These are phyloP conservation scores for Candida loeiensis DNA, from an alignment of 805 yeast genomes.

Conservation along the genomic window DNA sequence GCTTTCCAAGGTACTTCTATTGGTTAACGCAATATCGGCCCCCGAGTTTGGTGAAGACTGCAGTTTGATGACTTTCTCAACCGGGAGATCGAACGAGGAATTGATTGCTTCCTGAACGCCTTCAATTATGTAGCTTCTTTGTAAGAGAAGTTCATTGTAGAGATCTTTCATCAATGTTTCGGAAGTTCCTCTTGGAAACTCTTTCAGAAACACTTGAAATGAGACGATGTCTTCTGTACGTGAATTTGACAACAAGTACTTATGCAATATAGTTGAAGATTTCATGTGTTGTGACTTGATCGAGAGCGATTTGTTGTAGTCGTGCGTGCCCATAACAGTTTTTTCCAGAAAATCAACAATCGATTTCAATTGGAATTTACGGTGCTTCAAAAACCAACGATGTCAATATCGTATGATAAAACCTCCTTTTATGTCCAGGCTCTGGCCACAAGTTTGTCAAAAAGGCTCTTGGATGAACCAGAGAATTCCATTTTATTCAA, in stretches of 20 bases:
- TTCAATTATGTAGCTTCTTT: conserved; percentile 9
- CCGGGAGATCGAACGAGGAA: conserved; percentile 23
- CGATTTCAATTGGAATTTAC: not conserved
- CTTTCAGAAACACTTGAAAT: conserved; percentile 18
- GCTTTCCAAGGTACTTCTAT: conserved; percentile 11
- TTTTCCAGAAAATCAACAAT: conserved; percentile 4
- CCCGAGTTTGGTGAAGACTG: not conserved
- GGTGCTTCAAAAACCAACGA: conserved; percentile 2
- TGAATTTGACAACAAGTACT: conserved; percentile 18
- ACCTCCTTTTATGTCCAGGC: conserved; percentile 64
- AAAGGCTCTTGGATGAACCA: conserved; percentile 63
- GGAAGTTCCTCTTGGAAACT: conserved; percentile 13
- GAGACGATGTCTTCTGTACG: conserved; percentile 16
- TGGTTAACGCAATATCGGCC: not conserved
- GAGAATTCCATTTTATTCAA: conserved; percentile 66
- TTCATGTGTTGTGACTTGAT: conserved; percentile 17
- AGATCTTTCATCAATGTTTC: conserved; percentile 8
- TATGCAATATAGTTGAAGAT: conserved; percentile 17
- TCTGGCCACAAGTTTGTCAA: conserved; percentile 66
- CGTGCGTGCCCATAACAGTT: not conserved
- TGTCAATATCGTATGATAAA: conserved; percentile 17
- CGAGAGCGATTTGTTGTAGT: not conserved
- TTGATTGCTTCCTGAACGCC: conserved; percentile 13
- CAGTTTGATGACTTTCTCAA: conserved; percentile 5
- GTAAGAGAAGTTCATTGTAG: conserved; percentile 14